Evolutionary conservation across 228 moss, liverwort and hornwort genomes (phyloP), one percentile per base, ranked within the genome.

Genomic region (Sphagnum fallax): DNA sequence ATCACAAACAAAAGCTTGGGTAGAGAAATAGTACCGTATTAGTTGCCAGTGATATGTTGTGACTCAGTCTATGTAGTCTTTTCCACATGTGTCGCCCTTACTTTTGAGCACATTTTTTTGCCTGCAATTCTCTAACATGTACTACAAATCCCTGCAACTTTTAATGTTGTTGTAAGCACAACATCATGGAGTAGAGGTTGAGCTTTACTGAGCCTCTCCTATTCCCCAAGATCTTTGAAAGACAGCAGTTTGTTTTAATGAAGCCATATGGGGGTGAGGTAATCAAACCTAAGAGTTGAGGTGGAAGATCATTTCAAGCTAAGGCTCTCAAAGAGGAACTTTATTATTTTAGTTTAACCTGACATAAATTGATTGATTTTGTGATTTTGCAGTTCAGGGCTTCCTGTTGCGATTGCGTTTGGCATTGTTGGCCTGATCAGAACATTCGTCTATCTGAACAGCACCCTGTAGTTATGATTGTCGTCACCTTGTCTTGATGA

Each of bases 381-480:
- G 70, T 68, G 68, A 49, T 49, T 69, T 71, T 57, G 78, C 84
- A 88, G 88, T 55, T 48, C 75, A 65, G 78, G 53, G 50, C 71
- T 88, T 66, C 88, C 88, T 4, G 74, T 88, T 64, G 84, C 66
- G 16, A 84, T 84, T 72, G 84, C 78, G 13, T 57, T 84, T 48
- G 88, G 84, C 70, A 71, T 70, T 50, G 89, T 89, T 62, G 75
- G 74, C 66, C 88, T 96, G n/a, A 72, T 75, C 32, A 92, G 91
- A 67, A 83, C 86, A 12, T 96, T 89, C 65, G 10, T 89, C 61
- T 96, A 96, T 69, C 77, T 84, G 74, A 84, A 84, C 74, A 78
- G 84, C 72, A 76, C 79, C 67, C 77, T 87, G 68, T 87, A 81
- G 70, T 69, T 12, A 1, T 32, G 66, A 68, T 14, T 60, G 50